phyloP scores from a whole-genome alignment of 108 stramenopile genomes.

The Bacterosira constricta region DNA sequence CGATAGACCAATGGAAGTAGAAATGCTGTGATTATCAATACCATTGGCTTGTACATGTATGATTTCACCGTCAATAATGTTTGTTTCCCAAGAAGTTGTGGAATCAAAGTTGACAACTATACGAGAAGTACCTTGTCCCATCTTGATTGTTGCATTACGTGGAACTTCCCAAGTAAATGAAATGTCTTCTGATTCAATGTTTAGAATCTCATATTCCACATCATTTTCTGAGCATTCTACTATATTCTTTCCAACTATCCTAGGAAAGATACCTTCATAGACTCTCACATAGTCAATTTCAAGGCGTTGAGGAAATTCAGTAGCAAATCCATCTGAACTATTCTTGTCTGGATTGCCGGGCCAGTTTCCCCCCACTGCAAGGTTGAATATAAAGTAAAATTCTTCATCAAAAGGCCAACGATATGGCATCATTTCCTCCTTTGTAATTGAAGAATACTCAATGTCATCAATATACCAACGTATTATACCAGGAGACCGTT shows the following conservation, averaged over 20 bases:
- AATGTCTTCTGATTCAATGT: constrained; percentile 15
- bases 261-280: constrained; percentile 26
- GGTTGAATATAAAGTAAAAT: constrained; percentile 52
- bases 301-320: constrained; percentile 31
- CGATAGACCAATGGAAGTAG: constrained; percentile 10
- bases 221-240: constrained; percentile 18
- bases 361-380: constrained; percentile 57
- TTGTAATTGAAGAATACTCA: constrained; percentile 23
- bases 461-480: constrained; percentile 44
- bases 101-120: constrained; percentile 37
- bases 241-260: constrained; percentile 18
- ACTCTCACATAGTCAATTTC: constrained; percentile 57
- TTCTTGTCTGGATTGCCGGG: constrained; percentile 29
- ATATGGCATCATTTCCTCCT: constrained; percentile 40
- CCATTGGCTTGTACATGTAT: constrained; percentile 14
- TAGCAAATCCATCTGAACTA: background rate
- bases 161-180: constrained; percentile 36
- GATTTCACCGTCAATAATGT: constrained; percentile 8
- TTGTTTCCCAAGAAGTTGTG: background rate
- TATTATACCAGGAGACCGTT: constrained; percentile 5
- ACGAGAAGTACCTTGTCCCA: constrained; percentile 1
- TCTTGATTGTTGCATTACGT: constrained; percentile 7
- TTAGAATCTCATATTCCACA: constrained; percentile 21
- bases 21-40: background rate
- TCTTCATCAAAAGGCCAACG: constrained; percentile 52